Evolutionary conservation across 768 basidiomycete species (phyloP).

Genomic region (Stropharia rugosoannulata): DNA sequence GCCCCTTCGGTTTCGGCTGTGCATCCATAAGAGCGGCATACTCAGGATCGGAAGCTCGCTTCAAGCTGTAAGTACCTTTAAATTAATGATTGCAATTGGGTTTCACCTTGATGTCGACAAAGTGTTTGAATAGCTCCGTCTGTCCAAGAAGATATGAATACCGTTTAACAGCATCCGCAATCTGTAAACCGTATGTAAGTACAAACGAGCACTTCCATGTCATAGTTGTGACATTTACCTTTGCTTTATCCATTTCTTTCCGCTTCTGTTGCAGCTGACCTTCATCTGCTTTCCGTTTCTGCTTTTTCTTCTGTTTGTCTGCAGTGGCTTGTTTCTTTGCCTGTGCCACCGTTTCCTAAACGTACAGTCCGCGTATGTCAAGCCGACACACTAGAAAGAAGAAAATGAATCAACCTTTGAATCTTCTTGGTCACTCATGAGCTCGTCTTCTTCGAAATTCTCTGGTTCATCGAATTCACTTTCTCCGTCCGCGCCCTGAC

Average conservation of each 20-base stretch:
- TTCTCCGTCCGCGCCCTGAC: conserved; percentile 72
- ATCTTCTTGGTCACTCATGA: conserved; percentile 53
- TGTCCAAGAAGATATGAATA: conserved; percentile 98
- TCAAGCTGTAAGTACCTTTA: conserved; percentile 7
- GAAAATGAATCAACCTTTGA: conserved; percentile 26
- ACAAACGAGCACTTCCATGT: not conserved
- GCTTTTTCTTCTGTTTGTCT: conserved; percentile 36
- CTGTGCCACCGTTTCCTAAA: conserved; percentile 25
- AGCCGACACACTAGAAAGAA: not conserved
- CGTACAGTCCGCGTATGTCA: not conserved
- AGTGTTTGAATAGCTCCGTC: conserved; percentile 97
- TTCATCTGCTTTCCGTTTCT: conserved; percentile 66
- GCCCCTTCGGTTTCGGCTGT: conserved; percentile 82
- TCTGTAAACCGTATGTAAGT: conserved; percentile 40
- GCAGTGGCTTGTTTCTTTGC: conserved; percentile 29
- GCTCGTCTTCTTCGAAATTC: conserved; percentile 57
- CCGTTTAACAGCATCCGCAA: conserved; percentile 91
- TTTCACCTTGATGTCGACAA: conserved; percentile 91
- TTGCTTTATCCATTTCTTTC: conserved; percentile 86
- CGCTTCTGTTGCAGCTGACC: conserved; percentile 68
- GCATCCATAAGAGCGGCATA: conserved; percentile 89
- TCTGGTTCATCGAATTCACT: conserved; percentile 61
- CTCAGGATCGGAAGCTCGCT: conserved; percentile 90
- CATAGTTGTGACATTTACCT: conserved; percentile 41
- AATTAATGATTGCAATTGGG: not conserved